Evolutionary conservation across 345 rosid species (phyloP).

Genomic region (Salix exigua): DNA sequence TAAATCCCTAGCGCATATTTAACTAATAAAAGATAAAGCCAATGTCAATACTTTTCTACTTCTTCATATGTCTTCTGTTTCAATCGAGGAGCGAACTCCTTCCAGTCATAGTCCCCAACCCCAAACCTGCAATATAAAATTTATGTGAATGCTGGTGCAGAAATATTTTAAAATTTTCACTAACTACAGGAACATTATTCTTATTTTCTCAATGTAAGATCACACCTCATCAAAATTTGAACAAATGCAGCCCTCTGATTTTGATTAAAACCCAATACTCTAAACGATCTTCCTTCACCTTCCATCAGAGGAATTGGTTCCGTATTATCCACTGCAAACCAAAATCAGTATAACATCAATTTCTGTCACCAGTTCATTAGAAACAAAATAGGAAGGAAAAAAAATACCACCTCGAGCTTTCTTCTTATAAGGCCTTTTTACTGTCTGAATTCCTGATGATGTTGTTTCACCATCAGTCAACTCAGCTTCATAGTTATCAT

Average conservation of each 20-base stretch:
- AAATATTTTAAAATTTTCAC: background rate
- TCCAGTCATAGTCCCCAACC: conserved; percentile 83
- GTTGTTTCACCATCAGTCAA: conserved; percentile 76
- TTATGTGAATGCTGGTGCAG: background rate
- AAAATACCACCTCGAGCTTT: conserved; percentile 59
- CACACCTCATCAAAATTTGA: conserved; percentile 86
- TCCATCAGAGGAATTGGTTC: conserved; percentile 95
- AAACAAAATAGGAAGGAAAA: conserved; percentile 3
- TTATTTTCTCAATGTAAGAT: background rate
- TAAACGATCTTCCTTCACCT: conserved; percentile 94
- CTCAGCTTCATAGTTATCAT: conserved; percentile 95
- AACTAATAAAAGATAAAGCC: conserved; percentile 7
- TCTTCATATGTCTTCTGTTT: conserved; percentile 92
- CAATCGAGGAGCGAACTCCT: conserved; percentile 75
- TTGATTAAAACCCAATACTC: conserved; percentile 90
- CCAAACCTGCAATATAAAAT: conserved; percentile 63
- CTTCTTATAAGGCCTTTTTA: conserved; percentile 71
- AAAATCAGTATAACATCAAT: conserved; percentile 9
- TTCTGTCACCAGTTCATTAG: background rate
- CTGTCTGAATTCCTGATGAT: conserved; percentile 63
- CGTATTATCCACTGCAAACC: conserved; percentile 50
- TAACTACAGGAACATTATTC: background rate
- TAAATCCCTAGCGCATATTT: background rate
- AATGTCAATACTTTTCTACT: conserved; percentile 56
- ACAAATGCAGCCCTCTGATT: conserved; percentile 94